A percentile compares a stretch with the other conserved stretches of the same genome.
Evolutionary conservation across 139 green algal genomes (phyloP).

Genomic region (Pleodorina starrii): DNA sequence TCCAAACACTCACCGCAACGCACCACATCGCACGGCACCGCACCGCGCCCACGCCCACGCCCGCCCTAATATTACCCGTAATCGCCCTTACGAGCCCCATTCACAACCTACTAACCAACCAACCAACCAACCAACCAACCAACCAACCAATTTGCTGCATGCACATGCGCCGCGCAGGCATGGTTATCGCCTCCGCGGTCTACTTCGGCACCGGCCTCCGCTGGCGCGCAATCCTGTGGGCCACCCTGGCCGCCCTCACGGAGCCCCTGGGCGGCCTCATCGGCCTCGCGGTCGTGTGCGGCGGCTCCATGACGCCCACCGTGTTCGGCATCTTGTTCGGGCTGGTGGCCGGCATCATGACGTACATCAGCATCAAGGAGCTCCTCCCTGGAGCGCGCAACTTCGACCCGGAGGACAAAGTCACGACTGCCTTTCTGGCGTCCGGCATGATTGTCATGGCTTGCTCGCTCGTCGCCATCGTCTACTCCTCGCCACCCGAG

Average conservation of each 20-base stretch:
- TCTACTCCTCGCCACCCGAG: neutral
- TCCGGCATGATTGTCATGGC: constrained; percentile 14
- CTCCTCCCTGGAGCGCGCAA: constrained; percentile 82
- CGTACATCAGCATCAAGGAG: constrained; percentile 84
- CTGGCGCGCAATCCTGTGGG: constrained; percentile 79
- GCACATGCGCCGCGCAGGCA: constrained; percentile 18
- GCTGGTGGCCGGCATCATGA: constrained; percentile 82
- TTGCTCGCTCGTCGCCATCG: constrained; percentile 4
- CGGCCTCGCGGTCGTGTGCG: constrained; percentile 52
- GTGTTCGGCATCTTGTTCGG: constrained; percentile 67
- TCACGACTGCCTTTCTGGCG: neutral
- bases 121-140: neutral
- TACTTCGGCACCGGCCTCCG: constrained; percentile 83
- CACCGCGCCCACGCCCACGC: too few relatives aligned
- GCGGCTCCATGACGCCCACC: neutral
- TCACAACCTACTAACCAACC: too few relatives aligned
- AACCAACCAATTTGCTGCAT: neutral
- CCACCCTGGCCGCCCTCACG: constrained; percentile 75
- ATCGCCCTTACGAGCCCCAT: too few relatives aligned
- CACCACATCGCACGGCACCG: too few relatives aligned
- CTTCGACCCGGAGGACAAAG: constrained; percentile 78
- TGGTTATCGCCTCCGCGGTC: constrained; percentile 85
- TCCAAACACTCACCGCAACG: neutral
- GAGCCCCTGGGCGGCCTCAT: constrained; percentile 85
- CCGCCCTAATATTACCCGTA: too few relatives aligned